Evolutionary conservation across 164 flowering plant species (phyloP).

Genomic region (Aristolochia contorta): DNA sequence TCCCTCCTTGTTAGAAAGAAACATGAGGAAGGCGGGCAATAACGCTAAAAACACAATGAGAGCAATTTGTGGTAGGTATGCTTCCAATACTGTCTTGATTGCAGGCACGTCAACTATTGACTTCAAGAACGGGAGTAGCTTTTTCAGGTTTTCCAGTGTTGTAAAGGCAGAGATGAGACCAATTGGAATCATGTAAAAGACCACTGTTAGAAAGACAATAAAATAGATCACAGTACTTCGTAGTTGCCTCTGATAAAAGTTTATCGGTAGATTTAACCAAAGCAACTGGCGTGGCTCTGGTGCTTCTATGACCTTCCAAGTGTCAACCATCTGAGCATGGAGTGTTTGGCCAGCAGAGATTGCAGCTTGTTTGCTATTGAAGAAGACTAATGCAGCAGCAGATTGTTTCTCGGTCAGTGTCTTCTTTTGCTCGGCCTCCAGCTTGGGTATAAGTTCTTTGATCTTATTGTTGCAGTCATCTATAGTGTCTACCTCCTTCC

Average conservation of each 20-base stretch:
- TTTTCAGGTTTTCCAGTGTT: constrained; percentile 59
- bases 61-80: constrained; percentile 89
- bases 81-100: constrained; percentile 68
- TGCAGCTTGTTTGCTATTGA: constrained; percentile 56
- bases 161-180: constrained; percentile 75
- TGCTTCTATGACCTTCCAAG: constrained; percentile 73
- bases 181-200: constrained; percentile 88
- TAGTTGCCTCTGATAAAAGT: constrained; percentile 44
- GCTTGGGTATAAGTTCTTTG: constrained; percentile 42
- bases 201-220: constrained; percentile 54
- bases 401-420: constrained; percentile 68
- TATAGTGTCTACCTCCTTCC: constrained; percentile 66
- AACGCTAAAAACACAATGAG: constrained; percentile 70
- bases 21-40: constrained; percentile 70
- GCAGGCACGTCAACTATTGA: constrained; percentile 32
- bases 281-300: constrained; percentile 76
- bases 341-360: constrained; percentile 68
- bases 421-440: constrained; percentile 67
- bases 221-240: constrained; percentile 54
- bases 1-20: constrained; percentile 74
- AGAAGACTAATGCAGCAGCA: constrained; percentile 63
- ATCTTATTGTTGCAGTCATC: constrained; percentile 67
- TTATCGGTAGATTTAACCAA: constrained; percentile 61
- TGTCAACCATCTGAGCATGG: constrained; percentile 54
- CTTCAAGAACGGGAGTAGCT: constrained; percentile 65